A percentile compares a stretch with the other conserved stretches of the same genome.
phyloP scores from a whole-genome alignment of 768 basidiomycete genomes.

The Holtermanniella nyarrowii region DNA sequence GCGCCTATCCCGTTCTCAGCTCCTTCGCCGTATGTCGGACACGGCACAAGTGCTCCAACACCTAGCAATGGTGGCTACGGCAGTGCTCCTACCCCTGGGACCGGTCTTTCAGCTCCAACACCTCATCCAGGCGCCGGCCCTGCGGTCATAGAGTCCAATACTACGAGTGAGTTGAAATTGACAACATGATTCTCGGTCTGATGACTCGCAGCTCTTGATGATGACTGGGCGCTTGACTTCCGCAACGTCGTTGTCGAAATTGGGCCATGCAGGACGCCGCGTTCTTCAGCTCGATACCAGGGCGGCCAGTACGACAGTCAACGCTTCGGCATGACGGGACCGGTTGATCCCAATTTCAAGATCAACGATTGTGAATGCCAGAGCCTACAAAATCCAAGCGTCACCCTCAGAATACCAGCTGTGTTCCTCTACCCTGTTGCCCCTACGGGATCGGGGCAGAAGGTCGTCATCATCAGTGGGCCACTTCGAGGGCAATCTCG shows the following conservation, averaged over 20 bases:
- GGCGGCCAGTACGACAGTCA: conserved; percentile 26
- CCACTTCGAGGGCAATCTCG: conserved; percentile 21
- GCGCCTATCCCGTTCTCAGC: conserved; percentile 24
- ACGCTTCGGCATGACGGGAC: conserved; percentile 20
- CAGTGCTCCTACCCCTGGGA: conserved; percentile 43
- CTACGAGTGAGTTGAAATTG: too few relatives aligned
- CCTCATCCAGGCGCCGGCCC: conserved; percentile 29
- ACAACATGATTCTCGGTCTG: too few relatives aligned
- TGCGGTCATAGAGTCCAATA: conserved; percentile 9
- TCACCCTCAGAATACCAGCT: conserved; percentile 25
- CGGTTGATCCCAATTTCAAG: conserved; percentile 8
- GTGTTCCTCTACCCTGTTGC: conserved; percentile 29
- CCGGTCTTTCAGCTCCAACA: conserved; percentile 18
- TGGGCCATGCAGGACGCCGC: conserved; percentile 15
- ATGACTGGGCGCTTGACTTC: conserved; percentile 37
- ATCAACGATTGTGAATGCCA: conserved; percentile 20
- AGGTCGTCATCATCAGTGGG: conserved; percentile 23
- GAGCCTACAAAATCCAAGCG: conserved; percentile 8
- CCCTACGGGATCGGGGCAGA: conserved; percentile 27
- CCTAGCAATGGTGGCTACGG: conserved; percentile 38
- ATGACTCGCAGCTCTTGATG: conserved; percentile 16
- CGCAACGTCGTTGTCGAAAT: conserved; percentile 33
- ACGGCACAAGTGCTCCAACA: conserved; percentile 43
- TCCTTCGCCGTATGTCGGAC: conserved; percentile 39
- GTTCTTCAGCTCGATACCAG: conserved; percentile 19